These are phyloP conservation scores for Lindgomyces ingoldianus DNA, from an alignment of 495 filamentous ascomycete genomes.

Conservation along the genomic window DNA sequence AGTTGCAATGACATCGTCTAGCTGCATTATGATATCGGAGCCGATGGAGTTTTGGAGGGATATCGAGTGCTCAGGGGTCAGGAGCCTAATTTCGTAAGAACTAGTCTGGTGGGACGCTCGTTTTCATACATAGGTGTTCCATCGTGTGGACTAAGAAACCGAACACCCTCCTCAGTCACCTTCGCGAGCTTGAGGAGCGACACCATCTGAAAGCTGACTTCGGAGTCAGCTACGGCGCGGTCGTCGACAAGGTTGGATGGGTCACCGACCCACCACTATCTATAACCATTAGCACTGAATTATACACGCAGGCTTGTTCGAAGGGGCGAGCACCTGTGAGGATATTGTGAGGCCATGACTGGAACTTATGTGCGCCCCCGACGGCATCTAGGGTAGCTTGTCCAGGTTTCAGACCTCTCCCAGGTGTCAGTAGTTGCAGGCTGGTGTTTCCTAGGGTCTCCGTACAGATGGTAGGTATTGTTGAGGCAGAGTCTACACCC, in stretches of 20 bases:
- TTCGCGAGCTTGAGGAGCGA: constrained; percentile 90
- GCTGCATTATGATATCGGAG: constrained; percentile 98
- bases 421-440: constrained; percentile 19
- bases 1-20: constrained; percentile 95
- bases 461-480: constrained; percentile 87
- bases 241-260: constrained; percentile 17
- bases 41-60: constrained; percentile 95
- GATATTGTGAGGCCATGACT: constrained; percentile 94
- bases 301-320: background rate
- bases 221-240: constrained; percentile 35
- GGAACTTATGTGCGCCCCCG: constrained; percentile 89
- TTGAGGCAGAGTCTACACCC: constrained; percentile 91
- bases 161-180: constrained; percentile 92
- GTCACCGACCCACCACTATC: constrained; percentile 90
- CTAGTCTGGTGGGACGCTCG: background rate
- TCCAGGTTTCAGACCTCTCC: constrained; percentile 79
- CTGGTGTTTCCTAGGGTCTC: background rate
- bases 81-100: constrained; percentile 55
- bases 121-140: constrained; percentile 75
- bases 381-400: constrained; percentile 82
- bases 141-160: constrained; percentile 92
- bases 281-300: constrained; percentile 34
- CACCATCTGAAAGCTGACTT: constrained; percentile 92
- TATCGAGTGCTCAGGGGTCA: constrained; percentile 97
- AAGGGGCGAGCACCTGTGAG: constrained; percentile 61